Evolutionary conservation across 805 yeast species (phyloP), one percentile per base, ranked within the genome.

Genomic region (Priceomyces melissophilus): DNA sequence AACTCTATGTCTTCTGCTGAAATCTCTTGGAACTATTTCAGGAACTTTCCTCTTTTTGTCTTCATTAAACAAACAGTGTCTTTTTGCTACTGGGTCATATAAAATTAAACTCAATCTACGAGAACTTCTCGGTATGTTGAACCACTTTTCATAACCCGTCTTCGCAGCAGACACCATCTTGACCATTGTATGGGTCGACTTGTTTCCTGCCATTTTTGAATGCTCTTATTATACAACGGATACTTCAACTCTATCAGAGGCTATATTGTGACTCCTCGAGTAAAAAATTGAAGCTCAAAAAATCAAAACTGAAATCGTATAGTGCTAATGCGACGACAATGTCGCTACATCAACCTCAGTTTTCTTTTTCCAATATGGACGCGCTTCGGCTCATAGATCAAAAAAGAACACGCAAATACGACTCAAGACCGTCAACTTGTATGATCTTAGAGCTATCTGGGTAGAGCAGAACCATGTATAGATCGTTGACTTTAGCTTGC

Each of bases 21-120:
- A 69, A 48, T 68, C 75, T 52, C 56, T 63, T 41, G 70, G 65
- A 16, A 60, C 52, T 25, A 54, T 47, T 42, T 75, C 81, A 6
- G 80, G 80, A 10, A 82, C 77, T 63, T 85, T 88, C 63, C 99
- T 80, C 73, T 87, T 88, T 62, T 86, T 87, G 40, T 84, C 78
- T 61, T 91, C 99, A 25, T 81, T 80, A 70, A 93, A 91, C 45
- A 91, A 71, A 39, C 93, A 96, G 69, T 89, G 96, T 63, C 96
- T 81, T 64, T 85, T 81, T 9, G 87, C 96, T 45, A 67, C 49
- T 2, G 96, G 96, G 58, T 88, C 96, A 57, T 88, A 88, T 53
- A 93, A 78, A 26, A 90, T 83, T 57, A 88, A 93, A 36, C 79
- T 81, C 47, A 91, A 81, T 42, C 79, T 71, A 37, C 87, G 86